phyloP scores from a whole-genome alignment of 805 yeast genomes.

The Ogataea zsoltii region DNA sequence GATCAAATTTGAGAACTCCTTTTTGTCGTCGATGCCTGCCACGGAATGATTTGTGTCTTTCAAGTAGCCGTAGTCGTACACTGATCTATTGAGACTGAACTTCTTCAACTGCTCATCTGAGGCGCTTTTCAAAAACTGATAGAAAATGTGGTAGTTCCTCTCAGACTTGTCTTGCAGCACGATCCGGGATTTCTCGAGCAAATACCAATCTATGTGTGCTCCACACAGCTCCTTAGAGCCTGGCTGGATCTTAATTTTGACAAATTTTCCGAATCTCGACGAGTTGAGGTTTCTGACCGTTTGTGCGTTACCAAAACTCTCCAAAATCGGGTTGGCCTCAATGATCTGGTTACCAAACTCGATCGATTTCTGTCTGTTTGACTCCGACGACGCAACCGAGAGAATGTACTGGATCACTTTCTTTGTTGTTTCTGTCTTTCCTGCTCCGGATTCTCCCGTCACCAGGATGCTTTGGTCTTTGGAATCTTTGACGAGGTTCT shows the following conservation, averaged over 20 bases:
- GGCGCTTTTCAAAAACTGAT: constrained; percentile 77
- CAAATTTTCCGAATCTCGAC: constrained; percentile 95
- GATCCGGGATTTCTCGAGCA: constrained; percentile 91
- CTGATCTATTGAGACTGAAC: constrained; percentile 42
- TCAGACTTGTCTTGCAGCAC: constrained; percentile 72
- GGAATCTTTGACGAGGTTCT: constrained; percentile 64
- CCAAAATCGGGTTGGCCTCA: constrained; percentile 93
- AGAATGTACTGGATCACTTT: constrained; percentile 91
- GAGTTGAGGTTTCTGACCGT: constrained; percentile 93
- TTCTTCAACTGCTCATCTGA: constrained; percentile 47
- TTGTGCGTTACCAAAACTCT: constrained; percentile 96
- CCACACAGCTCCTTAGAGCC: constrained; percentile 68
- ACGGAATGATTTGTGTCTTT: constrained; percentile 54
- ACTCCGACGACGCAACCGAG: constrained; percentile 52
- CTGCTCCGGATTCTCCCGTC: constrained; percentile 99
- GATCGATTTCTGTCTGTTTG: constrained; percentile 28
- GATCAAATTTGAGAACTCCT: constrained; percentile 62
- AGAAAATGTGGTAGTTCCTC: constrained; percentile 91
- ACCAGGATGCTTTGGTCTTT: constrained; percentile 89
- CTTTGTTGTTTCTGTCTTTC: constrained; percentile 96
- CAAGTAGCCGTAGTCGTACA: constrained; percentile 57
- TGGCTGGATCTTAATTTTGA: constrained; percentile 73
- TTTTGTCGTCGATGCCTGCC: constrained; percentile 74
- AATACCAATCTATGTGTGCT: constrained; percentile 92
- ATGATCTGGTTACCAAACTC: constrained; percentile 81